Percentiles rank a stretch among this genome's conserved stretches.
These are phyloP conservation scores for Chenopodium suecicum DNA, from an alignment of 148 eudicot genomes.

Conservation along the genomic window DNA sequence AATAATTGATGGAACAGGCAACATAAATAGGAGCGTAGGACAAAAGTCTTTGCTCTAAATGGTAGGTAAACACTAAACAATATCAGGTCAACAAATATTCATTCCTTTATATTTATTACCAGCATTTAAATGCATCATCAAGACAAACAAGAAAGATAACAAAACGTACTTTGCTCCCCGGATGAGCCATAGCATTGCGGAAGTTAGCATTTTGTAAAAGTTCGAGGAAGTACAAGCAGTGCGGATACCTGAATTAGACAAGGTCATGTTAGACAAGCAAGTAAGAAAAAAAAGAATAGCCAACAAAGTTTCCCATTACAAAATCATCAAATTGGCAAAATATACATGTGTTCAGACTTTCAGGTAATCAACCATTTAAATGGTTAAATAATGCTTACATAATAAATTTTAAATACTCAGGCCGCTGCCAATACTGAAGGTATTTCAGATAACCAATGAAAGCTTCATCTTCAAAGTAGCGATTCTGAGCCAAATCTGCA, in stretches of 20 bases:
- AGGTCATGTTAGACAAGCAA: background rate
- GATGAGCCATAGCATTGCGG: slow-evolving; percentile 93
- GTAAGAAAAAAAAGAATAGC: background rate
- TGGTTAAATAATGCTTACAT: slow-evolving; percentile 45
- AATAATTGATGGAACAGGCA: background rate
- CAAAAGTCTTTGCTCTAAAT: background rate
- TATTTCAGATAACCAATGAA: slow-evolving; percentile 94
- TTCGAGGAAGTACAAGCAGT: slow-evolving; percentile 90
- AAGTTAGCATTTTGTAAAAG: slow-evolving; percentile 84
- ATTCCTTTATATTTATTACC: slow-evolving; percentile 2
- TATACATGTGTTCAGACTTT: background rate
- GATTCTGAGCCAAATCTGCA: slow-evolving; percentile 94
- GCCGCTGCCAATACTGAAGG: slow-evolving; percentile 95
- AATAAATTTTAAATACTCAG: slow-evolving; percentile 87
- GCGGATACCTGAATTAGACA: slow-evolving; percentile 70
- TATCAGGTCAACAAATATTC: background rate
- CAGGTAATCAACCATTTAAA: background rate
- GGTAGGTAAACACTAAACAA: background rate
- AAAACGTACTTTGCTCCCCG: slow-evolving; percentile 73
- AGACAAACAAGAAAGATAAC: slow-evolving; percentile 7
- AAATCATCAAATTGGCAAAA: background rate
- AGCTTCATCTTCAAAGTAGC: slow-evolving; percentile 95
- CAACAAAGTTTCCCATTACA: background rate
- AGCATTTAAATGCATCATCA: background rate
- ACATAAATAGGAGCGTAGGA: background rate